Conservation (phyloP, 441 rosid species). For the Populus trichocarpa region DNA sequence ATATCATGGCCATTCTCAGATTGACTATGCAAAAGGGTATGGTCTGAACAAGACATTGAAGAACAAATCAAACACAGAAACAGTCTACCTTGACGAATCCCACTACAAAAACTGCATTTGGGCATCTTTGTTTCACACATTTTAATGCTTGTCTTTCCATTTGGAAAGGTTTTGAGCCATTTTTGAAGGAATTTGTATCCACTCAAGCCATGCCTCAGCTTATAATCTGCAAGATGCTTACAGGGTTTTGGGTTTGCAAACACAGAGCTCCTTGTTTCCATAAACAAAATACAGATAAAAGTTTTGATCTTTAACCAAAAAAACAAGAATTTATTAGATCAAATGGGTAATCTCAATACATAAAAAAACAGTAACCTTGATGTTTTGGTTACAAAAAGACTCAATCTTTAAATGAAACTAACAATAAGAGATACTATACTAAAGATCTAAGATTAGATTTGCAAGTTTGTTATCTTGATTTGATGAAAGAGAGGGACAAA, state of each 20-base stretch:
- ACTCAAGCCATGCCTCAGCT: constrained; percentile 54
- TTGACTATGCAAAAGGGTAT: constrained; percentile 58
- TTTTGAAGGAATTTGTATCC: constrained; percentile 51
- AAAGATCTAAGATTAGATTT: constrained; percentile 2
- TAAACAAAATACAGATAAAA: constrained; percentile 23
- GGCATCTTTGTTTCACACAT: constrained; percentile 36
- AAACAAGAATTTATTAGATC: constrained; percentile 1
- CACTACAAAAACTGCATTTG: constrained; percentile 62
- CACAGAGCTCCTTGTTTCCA: constrained; percentile 48
- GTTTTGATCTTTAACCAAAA: constrained; percentile 6
- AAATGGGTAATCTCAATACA: constrained; percentile 13
- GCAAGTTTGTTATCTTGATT: constrained; percentile 12
- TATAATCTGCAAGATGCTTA: constrained; percentile 72
- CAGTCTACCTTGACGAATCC: constrained; percentile 41
- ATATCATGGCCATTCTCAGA: constrained; percentile 54
- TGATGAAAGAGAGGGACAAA: constrained; percentile 8
- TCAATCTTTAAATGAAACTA: constrained; percentile 7
- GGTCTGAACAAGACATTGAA: constrained; percentile 59
- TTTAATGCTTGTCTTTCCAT: constrained; percentile 47
- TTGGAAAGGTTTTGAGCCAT: constrained; percentile 40
- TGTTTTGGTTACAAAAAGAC: constrained; percentile 1
- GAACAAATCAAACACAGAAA: constrained; percentile 71
- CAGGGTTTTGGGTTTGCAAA: constrained; percentile 58
- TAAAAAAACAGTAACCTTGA: background rate
- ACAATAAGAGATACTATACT: background rate